These are phyloP conservation scores for Euphorbia lathyris DNA, from an alignment of 345 rosid genomes.

Conservation along the genomic window DNA sequence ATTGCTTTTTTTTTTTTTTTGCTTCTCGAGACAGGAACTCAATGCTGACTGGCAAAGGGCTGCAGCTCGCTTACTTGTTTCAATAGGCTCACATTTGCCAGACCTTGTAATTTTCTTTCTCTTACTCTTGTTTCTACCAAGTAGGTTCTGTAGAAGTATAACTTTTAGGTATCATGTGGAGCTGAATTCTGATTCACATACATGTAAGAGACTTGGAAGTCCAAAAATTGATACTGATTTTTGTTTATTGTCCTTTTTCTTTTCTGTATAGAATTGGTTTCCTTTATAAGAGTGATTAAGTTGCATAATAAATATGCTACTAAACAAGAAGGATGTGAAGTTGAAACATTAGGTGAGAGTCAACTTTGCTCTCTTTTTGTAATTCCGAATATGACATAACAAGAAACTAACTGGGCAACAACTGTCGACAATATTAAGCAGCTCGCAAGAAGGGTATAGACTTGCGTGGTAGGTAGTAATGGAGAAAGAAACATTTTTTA, in stretches of 20 bases:
- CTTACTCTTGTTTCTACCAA: background rate
- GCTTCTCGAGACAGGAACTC: conserved; percentile 53
- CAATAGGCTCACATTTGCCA: conserved; percentile 87
- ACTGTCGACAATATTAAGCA: background rate
- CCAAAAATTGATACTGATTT: background rate
- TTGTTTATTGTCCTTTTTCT: background rate
- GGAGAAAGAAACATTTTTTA: background rate
- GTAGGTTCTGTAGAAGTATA: background rate
- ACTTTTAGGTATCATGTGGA: background rate
- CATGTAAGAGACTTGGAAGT: background rate
- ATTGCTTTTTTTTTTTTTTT: conserved; percentile 8
- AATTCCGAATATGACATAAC: background rate
- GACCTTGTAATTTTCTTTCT: conserved; percentile 69
- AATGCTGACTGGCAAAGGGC: conserved; percentile 94
- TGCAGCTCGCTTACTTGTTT: conserved; percentile 78
- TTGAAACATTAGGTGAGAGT: background rate
- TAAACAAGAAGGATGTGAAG: background rate
- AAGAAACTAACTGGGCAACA: background rate
- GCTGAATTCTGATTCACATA: background rate
- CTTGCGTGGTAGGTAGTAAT: background rate
- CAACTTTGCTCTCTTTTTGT: background rate
- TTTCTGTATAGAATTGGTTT: background rate
- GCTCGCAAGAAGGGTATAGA: background rate
- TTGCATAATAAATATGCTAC: background rate
- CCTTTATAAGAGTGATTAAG: background rate